A percentile compares a stretch with the other conserved stretches of the same genome.
Conservation (phyloP, 1,284 basidiomycete species). For the Anthracocystis panici-leucophaei region DNA sequence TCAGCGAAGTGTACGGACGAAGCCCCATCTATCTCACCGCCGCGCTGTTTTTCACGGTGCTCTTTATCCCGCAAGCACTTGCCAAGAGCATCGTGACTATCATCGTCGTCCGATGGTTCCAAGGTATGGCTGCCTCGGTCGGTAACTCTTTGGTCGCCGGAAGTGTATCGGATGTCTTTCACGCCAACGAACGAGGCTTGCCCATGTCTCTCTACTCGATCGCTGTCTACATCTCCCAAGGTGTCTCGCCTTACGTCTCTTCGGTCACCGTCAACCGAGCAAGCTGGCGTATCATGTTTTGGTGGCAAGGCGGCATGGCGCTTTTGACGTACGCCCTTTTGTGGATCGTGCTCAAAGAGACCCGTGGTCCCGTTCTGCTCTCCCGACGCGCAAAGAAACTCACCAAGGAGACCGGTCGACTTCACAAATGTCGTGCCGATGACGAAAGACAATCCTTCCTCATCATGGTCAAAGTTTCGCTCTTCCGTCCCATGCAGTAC, state of each 20-base stretch:
- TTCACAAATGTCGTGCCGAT: slow-evolving; percentile 69
- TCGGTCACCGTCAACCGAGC: slow-evolving; percentile 60
- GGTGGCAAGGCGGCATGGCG: slow-evolving; percentile 51
- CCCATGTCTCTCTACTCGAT: slow-evolving; percentile 71
- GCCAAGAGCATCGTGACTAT: slow-evolving; percentile 60
- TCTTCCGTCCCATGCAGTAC: slow-evolving; percentile 64
- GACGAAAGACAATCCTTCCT: slow-evolving; percentile 60
- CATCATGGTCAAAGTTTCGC: slow-evolving; percentile 65
- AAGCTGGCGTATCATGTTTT: slow-evolving; percentile 63
- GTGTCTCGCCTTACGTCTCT: slow-evolving; percentile 59
- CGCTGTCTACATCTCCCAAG: slow-evolving; percentile 69
- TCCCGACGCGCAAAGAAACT: slow-evolving; percentile 68
- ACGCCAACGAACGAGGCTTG: slow-evolving; percentile 69
- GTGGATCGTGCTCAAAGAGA: slow-evolving; percentile 66
- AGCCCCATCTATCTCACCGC: slow-evolving; percentile 50
- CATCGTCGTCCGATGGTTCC: slow-evolving; percentile 68
- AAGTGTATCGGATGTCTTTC: slow-evolving; percentile 63
- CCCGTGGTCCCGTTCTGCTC: slow-evolving; percentile 71
- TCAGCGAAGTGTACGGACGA: slow-evolving; percentile 57
- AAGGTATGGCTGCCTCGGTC: slow-evolving; percentile 66
- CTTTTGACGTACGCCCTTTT: slow-evolving; percentile 43
- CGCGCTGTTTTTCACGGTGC: slow-evolving; percentile 42
- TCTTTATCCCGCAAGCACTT: slow-evolving; percentile 63
- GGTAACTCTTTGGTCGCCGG: slow-evolving; percentile 68
- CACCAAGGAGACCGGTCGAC: slow-evolving; percentile 69